Base-by-base conservation (phyloP, 768 basidiomycete genomes). In the Naganishia friedmannii region DNA sequence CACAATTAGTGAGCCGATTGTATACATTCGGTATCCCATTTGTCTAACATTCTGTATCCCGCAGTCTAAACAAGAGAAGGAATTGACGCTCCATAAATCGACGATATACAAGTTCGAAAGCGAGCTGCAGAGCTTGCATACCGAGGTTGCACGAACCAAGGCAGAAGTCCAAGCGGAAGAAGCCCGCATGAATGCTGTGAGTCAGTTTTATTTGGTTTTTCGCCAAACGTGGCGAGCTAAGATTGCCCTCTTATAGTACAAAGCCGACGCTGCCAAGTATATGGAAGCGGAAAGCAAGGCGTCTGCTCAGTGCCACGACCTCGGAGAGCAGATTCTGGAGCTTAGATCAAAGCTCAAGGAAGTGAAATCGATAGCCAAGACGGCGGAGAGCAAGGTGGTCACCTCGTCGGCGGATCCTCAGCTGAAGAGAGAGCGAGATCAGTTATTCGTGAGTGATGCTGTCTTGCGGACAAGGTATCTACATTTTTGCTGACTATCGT, bases 1-100 rank as follows among this genome's bases (percentile, higher is more conserved):
- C 75, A 8, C 89, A 89, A 80, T 75, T 90, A 66, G 91, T 92
- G 73, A 78, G 87, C 81, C 37, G 19, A 12, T 37, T 29, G 32
- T 42, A 23, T 1, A 39, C 4, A 42, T 29, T 23, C 57, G 58
- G 28, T 29, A 53, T n/a, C 13, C 3, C 17, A 3, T 19, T 34
- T 51, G 17, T 69, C 26, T 34, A 17, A 42, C 7, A 42, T 26
- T 45, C 15, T 86, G 85, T 73, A 0, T 51, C 23, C 2, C 6
- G 1, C 72, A 83, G 82, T 60, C 80, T 8, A 73, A 76, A 1
- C 76, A 77, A 28, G 82, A 83, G 66, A 80, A 82, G 70, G 78
- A 79, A 42, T 72, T 80, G 58, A 75, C 77, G 0, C 34, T 73
- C 2, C 73, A 81, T n/a, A 80, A 80, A 67, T 76, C 76, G 39